Evolutionary conservation across 2,329 filamentous ascomycete genomes (phyloP), one percentile per base, ranked within the genome.

Genomic region (Pseudocercospora musae): DNA sequence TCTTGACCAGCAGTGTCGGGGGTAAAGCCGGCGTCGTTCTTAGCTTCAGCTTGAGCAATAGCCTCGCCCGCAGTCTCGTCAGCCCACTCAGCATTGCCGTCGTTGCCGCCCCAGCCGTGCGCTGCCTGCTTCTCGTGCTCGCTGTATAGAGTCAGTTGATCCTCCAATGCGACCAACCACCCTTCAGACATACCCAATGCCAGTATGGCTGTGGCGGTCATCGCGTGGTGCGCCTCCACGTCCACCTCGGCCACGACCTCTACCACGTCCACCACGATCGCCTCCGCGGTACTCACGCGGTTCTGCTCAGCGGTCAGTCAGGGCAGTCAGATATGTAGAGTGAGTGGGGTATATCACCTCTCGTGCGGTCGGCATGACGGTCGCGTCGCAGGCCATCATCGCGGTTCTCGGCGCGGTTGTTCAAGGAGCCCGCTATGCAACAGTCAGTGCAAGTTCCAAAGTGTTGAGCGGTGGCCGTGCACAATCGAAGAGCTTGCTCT

Each of bases 11-110:
- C 64, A 46, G 69, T 70, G 62, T 75, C 70, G 13, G 70, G 64
- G 4, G 63, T 62, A 59, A 69, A 72, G 48, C 68, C 70, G 31
- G 66, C 58, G 27, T 69, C 72, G 62, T 69, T 70, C 62, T 71
- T 71, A 25, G 60, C 67, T 50, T 71, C 69, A 42, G 71, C 67
- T 80, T 91, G 85, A 70, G 95, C 95, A 71, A 97, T 96, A 72
- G 87, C 89, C 78, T 96, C 92, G 72, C 90, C 95, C 71, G 89
- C 92, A 80, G 91, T 87, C 85, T 98, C 95, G 73, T 98, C 95
- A 75, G 90, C 90, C 81, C 90, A 87, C 81, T 96, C 92, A 75
- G 89, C 89, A 66, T 88, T 82, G 73, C 92, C 95, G 57, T 69
- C 89, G 71, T 85, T 84, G 75, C 86, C 88, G 73, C 94, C 95